Conservation (phyloP, 2,329 filamentous ascomycete species). For the Xenosphaeropsis pyriputrescens region DNA sequence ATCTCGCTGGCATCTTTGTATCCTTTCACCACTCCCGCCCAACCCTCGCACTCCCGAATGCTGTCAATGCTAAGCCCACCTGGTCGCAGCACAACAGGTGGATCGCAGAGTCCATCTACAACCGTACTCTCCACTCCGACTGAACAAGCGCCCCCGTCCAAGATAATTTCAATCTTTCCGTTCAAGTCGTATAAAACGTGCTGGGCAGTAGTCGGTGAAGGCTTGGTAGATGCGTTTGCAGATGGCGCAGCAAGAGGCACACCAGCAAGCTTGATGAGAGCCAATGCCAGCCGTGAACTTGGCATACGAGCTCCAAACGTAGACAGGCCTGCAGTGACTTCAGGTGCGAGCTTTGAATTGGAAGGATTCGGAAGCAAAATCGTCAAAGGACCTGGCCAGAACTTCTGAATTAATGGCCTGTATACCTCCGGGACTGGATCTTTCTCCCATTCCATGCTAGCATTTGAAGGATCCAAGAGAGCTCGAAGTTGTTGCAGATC, state of each 20-base stretch:
- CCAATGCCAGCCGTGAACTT: constrained; percentile 66
- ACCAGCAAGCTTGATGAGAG: constrained; percentile 67
- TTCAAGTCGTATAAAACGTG: constrained; percentile 79
- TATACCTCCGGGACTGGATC: constrained; percentile 33
- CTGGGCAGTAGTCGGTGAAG: constrained; percentile 78
- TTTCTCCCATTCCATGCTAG: constrained; percentile 4
- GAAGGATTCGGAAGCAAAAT: constrained; percentile 69
- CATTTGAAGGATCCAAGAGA: constrained; percentile 7
- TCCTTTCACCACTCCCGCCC: constrained; percentile 62
- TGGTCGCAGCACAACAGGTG: constrained; percentile 71
- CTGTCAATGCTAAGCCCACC: constrained; percentile 79
- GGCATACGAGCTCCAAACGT: constrained; percentile 92
- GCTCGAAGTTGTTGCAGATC: constrained; percentile 36
- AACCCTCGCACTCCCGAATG: constrained; percentile 58
- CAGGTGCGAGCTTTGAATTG: constrained; percentile 62
- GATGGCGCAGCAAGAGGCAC: constrained; percentile 81
- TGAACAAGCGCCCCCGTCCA: constrained; percentile 75
- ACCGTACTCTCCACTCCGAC: constrained; percentile 96
- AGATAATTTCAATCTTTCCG: constrained; percentile 69
- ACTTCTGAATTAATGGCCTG: constrained; percentile 57
- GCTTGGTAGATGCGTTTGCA: constrained; percentile 86
- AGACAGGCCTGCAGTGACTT: constrained; percentile 73
- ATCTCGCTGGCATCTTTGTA: constrained; percentile 66
- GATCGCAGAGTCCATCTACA: constrained; percentile 72
- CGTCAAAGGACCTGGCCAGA: constrained; percentile 92